phyloP scores from a whole-genome alignment of 1,284 basidiomycete genomes.

The Omphalotus olearius region DNA sequence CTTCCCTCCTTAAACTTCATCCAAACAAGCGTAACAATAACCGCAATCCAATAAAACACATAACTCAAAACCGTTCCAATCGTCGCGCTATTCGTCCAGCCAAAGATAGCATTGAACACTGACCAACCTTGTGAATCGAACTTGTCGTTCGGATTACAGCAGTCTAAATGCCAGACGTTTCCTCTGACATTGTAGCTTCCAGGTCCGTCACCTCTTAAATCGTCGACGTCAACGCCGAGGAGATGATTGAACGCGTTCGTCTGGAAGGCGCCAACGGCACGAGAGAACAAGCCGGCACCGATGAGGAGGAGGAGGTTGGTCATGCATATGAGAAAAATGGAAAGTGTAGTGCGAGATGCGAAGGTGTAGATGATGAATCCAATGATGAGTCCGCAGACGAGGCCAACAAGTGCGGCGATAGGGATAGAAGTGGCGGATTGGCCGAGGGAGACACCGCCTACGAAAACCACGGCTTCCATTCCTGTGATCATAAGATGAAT shows the following conservation, averaged over 20 bases:
- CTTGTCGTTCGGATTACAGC: conserved; percentile 71
- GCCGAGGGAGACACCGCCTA: conserved; percentile 87
- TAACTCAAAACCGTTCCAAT: conserved; percentile 70
- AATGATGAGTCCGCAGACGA: conserved; percentile 68
- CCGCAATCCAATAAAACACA: conserved; percentile 78
- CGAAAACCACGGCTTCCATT: conserved; percentile 90
- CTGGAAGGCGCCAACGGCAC: conserved; percentile 69
- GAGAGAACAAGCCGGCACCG: conserved; percentile 85
- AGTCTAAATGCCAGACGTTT: conserved; percentile 85
- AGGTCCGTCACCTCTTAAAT: conserved; percentile 74
- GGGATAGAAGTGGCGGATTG: conserved; percentile 82
- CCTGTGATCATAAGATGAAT: conserved; percentile 24
- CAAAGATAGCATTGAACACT: conserved; percentile 73
- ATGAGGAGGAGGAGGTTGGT: conserved; percentile 89
- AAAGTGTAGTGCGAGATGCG: conserved; percentile 66
- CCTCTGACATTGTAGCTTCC: conserved; percentile 78
- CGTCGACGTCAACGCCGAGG: conserved; percentile 76
- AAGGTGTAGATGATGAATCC: conserved; percentile 75
- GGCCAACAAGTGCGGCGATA: conserved; percentile 80
- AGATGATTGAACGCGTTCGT: conserved; percentile 62
- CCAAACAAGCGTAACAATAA: conserved; percentile 57
- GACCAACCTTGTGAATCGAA: conserved; percentile 59
- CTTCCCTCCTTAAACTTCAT: conserved; percentile 68
- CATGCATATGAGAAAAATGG: conserved; percentile 81
- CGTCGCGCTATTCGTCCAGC: conserved; percentile 72